Conservation (phyloP, 176 grass and related monocot species). For the Olyra latifolia region DNA sequence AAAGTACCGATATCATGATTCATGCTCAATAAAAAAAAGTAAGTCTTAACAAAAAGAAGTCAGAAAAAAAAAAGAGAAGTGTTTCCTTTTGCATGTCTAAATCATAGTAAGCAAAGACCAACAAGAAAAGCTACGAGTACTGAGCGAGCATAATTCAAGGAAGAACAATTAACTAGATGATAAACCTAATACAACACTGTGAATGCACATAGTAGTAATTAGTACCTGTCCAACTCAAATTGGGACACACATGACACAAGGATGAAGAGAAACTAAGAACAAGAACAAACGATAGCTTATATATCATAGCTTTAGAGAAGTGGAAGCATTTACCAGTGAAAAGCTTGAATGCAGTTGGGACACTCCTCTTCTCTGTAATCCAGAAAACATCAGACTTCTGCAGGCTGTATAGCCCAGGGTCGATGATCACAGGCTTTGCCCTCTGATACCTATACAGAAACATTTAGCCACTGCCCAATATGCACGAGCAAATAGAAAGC, state of each 20-base stretch:
- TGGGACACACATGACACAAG: not conserved
- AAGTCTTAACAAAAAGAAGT: not conserved
- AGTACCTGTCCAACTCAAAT: not conserved
- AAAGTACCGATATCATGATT: not conserved
- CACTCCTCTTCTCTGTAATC: slow-evolving; percentile 86
- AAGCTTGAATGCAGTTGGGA: slow-evolving; percentile 96
- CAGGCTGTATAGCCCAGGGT: slow-evolving; percentile 86
- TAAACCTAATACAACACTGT: not conserved
- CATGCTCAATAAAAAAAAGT: slow-evolving; percentile 3
- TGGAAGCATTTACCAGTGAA: slow-evolving; percentile 73
- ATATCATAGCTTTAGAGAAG: not conserved
- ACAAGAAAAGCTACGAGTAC: not conserved
- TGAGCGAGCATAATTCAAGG: not conserved
- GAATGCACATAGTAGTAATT: not conserved
- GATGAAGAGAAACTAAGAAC: not conserved
- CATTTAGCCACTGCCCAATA: slow-evolving; percentile 16
- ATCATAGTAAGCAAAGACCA: not conserved
- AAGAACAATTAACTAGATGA: not conserved
- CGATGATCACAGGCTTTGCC: slow-evolving; percentile 94
- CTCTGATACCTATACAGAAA: slow-evolving; percentile 77
- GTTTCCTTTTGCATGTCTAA: not conserved
- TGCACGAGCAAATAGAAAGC: slow-evolving; percentile 7
- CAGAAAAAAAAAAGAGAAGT: not conserved
- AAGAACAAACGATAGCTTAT: not conserved
- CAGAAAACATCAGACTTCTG: slow-evolving; percentile 96